Conservation (phyloP, 805 yeast genomes). For the Blastobotrys parvus region DNA sequence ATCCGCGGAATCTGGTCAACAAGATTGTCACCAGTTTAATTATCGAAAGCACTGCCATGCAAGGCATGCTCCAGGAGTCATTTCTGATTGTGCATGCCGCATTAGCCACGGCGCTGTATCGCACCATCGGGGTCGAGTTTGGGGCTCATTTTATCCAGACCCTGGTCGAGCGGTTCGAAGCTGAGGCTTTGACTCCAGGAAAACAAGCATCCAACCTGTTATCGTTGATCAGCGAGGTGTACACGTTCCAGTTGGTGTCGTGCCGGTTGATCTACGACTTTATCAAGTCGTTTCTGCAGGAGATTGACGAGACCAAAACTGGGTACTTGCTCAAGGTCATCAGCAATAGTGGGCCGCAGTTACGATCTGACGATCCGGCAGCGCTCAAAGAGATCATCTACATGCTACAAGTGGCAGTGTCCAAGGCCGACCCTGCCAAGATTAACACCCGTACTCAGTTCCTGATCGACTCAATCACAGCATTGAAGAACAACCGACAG, state of each 20-base stretch:
- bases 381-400: constrained; percentile 73
- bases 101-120: constrained; percentile 63
- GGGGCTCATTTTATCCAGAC: constrained; percentile 82
- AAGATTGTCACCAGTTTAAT: constrained; percentile 57
- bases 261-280: constrained; percentile 72
- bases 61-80: constrained; percentile 64
- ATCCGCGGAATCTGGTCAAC: constrained; percentile 76
- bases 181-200: constrained; percentile 14
- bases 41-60: constrained; percentile 54
- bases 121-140: constrained; percentile 75
- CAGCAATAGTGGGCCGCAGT: constrained; percentile 69
- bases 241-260: constrained; percentile 68
- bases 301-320: constrained; percentile 62
- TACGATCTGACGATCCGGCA: constrained; percentile 83
- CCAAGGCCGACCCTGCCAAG: constrained; percentile 30
- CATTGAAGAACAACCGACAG: constrained; percentile 77
- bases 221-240: constrained; percentile 68
- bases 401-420: constrained; percentile 42
- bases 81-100: constrained; percentile 76
- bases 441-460: constrained; percentile 64
- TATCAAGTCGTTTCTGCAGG: constrained; percentile 41
- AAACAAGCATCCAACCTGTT: constrained; percentile 57
- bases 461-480: constrained; percentile 74
- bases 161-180: constrained; percentile 62
- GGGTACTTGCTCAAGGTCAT: constrained; percentile 69